Conservation (phyloP, 2,329 filamentous ascomycete genomes). For the Colletotrichum gigasporum region DNA sequence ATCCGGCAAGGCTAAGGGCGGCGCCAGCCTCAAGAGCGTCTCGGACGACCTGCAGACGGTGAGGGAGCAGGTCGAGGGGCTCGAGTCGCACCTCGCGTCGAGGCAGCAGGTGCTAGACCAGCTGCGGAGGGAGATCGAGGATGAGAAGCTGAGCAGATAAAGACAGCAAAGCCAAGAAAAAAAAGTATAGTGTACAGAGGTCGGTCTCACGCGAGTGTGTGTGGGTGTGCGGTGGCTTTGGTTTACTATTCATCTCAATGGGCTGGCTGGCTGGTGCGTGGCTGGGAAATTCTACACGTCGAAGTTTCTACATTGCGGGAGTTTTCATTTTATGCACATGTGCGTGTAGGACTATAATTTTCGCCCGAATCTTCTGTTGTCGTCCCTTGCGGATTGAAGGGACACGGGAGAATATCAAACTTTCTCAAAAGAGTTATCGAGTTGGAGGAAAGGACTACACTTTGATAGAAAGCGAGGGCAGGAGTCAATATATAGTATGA, state of each 20-base stretch:
- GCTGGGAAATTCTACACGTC: constrained; percentile 5
- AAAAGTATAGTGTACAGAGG: too few relatives aligned
- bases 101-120: constrained; percentile 81
- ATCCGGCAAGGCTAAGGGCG: constrained; percentile 72
- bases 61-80: constrained; percentile 91
- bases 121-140: constrained; percentile 84
- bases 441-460: background rate
- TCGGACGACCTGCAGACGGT: constrained; percentile 88
- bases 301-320: constrained; percentile 8
- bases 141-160: constrained; percentile 74
- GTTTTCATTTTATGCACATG: constrained; percentile 3
- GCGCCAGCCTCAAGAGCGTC: constrained; percentile 79
- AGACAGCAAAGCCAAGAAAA: background rate
- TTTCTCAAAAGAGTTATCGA: too few relatives aligned
- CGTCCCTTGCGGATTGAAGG: too few relatives aligned
- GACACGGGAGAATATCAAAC: too few relatives aligned
- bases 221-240: too few relatives aligned
- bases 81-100: constrained; percentile 83
- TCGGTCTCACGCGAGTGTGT: background rate
- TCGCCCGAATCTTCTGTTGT: background rate
- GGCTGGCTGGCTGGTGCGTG: constrained; percentile 2
- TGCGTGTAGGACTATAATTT: constrained; percentile 16
- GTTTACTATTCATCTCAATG: background rate
- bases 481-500: constrained; percentile 3
- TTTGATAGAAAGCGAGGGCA: background rate